These are phyloP conservation scores for Cucumis sativus DNA, from an alignment of 306 rosid species.

Conservation along the genomic window Cucumber_9930_V3 NC_026660.2:12431001-12431500, in stretches of 20 bases:
- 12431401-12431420: neutral
- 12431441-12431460: neutral
- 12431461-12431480: neutral
- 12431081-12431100: constrained; percentile 81
- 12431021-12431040: neutral
- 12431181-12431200: constrained; percentile 14
- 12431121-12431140: constrained; percentile 82
- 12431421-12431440: neutral
- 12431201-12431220: constrained; percentile 44
- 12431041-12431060: constrained; percentile 32
- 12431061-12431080: constrained; percentile 85
- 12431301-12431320: neutral
- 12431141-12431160: constrained; percentile 60
- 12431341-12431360: neutral
- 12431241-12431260: constrained; percentile 37
- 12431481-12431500: constrained; percentile 10
- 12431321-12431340: neutral
- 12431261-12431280: neutral
- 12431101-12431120: constrained; percentile 52
- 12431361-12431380: neutral
- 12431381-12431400: neutral
- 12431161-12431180: constrained; percentile 43
- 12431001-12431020: constrained; percentile 7
- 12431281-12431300: neutral
- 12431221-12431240: constrained; percentile 60